Evolutionary conservation across 768 basidiomycete species (phyloP).

Genomic region (Trametes gibbosa): DNA sequence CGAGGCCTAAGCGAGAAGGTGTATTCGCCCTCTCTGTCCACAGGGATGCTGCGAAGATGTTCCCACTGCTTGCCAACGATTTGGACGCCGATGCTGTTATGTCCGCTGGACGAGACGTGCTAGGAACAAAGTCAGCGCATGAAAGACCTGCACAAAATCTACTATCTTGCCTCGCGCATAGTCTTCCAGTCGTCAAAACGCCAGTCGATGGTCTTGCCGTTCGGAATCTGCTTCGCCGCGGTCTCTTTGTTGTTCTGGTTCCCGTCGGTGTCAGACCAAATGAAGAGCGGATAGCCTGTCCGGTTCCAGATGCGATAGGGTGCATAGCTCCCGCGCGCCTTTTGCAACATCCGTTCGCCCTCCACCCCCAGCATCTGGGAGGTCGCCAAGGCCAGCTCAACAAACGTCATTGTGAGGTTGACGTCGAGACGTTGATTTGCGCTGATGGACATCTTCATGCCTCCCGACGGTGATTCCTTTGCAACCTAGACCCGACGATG

Average conservation of each 20-base stretch:
- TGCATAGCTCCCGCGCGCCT: slow-evolving; percentile 82
- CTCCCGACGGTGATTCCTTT: slow-evolving; percentile 48
- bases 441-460: slow-evolving; percentile 57
- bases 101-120: slow-evolving; percentile 51
- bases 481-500: slow-evolving; percentile 43
- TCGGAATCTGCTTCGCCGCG: slow-evolving; percentile 57
- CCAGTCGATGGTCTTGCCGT: slow-evolving; percentile 86
- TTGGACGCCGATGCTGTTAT: slow-evolving; percentile 85
- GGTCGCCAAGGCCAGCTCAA: slow-evolving; percentile 77
- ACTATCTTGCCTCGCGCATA: slow-evolving; percentile 73
- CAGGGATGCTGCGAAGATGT: slow-evolving; percentile 79
- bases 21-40: slow-evolving; percentile 92
- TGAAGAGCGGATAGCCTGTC: slow-evolving; percentile 78
- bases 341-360: slow-evolving; percentile 66
- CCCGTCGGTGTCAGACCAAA: slow-evolving; percentile 83
- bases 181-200: slow-evolving; percentile 96
- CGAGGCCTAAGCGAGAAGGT: slow-evolving; percentile 83
- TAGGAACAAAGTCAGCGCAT: slow-evolving; percentile 19
- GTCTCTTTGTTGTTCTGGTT: slow-evolving; percentile 43
- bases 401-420: slow-evolving; percentile 88
- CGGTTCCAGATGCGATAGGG: slow-evolving; percentile 92
- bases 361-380: slow-evolving; percentile 74
- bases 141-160: neutral
- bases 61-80: slow-evolving; percentile 90
- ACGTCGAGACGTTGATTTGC: slow-evolving; percentile 86